Base-by-base conservation (phyloP, 305 asterid genomes). In the Rubia occidens region DNA sequence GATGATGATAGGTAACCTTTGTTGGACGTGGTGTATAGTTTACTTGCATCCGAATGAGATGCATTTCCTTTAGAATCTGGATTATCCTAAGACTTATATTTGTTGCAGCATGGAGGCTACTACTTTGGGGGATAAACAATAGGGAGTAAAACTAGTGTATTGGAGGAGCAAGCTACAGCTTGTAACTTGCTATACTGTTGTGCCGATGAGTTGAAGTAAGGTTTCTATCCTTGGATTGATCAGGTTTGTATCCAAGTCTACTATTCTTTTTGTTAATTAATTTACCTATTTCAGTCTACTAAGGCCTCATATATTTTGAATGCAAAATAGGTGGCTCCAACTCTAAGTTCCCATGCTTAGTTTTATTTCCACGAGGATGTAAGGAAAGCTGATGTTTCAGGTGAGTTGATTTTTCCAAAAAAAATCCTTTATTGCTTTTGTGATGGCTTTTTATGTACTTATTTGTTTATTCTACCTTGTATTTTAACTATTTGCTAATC, bases 151-250 rank as follows among this genome's bases (percentile, higher is more conserved):
- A 93, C 97, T 29, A 93, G 98, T 61, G 95, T 93, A 79, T 83
- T 93, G 40, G 98, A 93, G 84, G 98, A 93, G 79, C 90, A 93
- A 81, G 98, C 98, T 70, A 90, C 98, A 55, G 98, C 98, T 72
- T 93, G 98, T 81, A 93, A 93, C 84, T 88, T 93, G 98, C 79
- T 93, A 24, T 93, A 95, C 72, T 93, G 98, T 86, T 93, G 90
- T 82, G 98, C 96, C 35, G 97, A 93, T 83, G 98, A 93, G 83
- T 70, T 93, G 77, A 93, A 93, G 79, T 97, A 90, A 83, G 97
- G 98, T 74, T 93, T 93, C 76, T 90, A 80, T 78, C 98, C 98
- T 9, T 93, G 97, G 97, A 93, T 93, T 44, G 98, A 93, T 81
- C 98, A 93, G 96, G 98, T 93, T 72, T 70, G 87, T 78, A 49